These are phyloP conservation scores for Exophiala spinifera DNA, from an alignment of 2,329 filamentous ascomycete genomes.

Conservation along the genomic window DNA sequence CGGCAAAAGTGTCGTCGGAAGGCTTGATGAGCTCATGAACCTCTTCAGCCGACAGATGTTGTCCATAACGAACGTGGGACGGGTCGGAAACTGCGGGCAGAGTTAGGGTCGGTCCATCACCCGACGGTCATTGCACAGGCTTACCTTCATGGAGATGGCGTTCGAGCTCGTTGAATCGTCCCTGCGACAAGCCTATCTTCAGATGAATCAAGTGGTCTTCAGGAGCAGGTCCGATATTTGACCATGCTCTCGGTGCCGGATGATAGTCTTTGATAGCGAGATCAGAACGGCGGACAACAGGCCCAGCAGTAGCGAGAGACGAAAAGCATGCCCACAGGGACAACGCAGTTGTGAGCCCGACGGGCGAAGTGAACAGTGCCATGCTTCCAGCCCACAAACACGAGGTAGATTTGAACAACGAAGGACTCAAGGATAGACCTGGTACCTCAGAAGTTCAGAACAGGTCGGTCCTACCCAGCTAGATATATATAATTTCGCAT, in stretches of 20 bases:
- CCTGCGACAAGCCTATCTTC: constrained; percentile 55
- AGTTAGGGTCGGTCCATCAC: background rate
- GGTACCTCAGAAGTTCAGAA: background rate
- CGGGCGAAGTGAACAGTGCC: constrained; percentile 5
- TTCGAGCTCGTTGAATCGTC: constrained; percentile 28
- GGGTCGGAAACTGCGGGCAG: constrained; percentile 19
- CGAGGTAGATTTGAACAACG: background rate
- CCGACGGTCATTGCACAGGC: background rate
- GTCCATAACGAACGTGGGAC: constrained; percentile 19
- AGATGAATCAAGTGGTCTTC: constrained; percentile 51
- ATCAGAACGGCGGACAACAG: constrained; percentile 33
- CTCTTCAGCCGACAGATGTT: constrained; percentile 24
- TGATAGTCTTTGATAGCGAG: constrained; percentile 58
- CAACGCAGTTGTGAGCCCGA: constrained; percentile 9
- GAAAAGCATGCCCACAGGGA: constrained; percentile 17
- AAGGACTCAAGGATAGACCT: constrained; percentile 1
- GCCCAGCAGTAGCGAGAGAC: constrained; percentile 13
- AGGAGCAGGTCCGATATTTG: constrained; percentile 46
- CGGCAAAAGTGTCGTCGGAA: constrained; percentile 16
- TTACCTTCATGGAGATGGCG: constrained; percentile 23
- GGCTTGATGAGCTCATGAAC: constrained; percentile 26
- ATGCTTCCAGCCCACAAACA: background rate
- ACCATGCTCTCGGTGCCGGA: constrained; percentile 52
- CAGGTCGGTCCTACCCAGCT: background rate
- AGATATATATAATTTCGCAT: background rate